Conservation (phyloP, 768 basidiomycete genomes). For the Phaffia tasmanica region DNA sequence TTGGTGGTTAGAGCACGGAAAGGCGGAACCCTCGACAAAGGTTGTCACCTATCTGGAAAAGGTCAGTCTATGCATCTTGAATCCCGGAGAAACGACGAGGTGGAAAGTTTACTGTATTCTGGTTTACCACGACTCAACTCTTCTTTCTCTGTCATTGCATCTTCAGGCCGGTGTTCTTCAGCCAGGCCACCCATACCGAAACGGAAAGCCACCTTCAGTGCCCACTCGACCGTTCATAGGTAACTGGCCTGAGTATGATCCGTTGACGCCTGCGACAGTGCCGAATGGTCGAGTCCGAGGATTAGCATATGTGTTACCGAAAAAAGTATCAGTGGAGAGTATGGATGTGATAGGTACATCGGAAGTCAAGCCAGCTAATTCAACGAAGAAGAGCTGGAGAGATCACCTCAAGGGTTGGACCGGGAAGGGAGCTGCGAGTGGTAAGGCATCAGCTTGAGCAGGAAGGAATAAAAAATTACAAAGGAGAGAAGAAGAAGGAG, state of each 20-base stretch:
- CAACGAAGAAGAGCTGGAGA: no score
- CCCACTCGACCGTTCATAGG: not conserved
- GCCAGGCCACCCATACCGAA: conserved; percentile 16
- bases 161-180: conserved; percentile 9
- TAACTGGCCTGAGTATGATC: conserved; percentile 23
- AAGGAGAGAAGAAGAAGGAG: no score
- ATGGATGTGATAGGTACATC: no score
- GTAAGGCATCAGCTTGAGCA: no score
- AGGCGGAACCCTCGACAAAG: conserved; percentile 68
- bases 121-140: not conserved
- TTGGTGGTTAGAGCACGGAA: conserved; percentile 69
- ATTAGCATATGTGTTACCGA: conserved; percentile 6
- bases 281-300: conserved; percentile 4
- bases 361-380: no score
- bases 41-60: conserved; percentile 65
- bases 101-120: no score
- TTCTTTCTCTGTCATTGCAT: not conserved
- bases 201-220: not conserved
- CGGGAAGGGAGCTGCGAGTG: no score
- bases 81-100: no score
- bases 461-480: no score
- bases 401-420: no score
- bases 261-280: not conserved
- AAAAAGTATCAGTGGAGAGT: not conserved
- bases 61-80: conserved; percentile 43